Evolutionary conservation across 1,139 yeast species (phyloP).

Genomic region (Saccharomyces hybrid): DNA sequence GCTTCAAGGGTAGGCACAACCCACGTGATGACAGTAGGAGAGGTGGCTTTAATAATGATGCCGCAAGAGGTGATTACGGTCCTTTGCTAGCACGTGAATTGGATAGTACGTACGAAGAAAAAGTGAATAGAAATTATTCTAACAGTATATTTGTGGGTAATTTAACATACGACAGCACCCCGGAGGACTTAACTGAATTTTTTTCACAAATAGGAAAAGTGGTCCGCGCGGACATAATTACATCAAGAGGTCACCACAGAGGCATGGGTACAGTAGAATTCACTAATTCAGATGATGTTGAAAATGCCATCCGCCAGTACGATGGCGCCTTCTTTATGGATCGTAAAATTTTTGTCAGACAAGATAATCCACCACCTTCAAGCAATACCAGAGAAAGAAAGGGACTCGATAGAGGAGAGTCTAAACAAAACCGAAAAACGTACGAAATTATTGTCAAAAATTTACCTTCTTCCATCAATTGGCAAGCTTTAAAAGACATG

Average conservation of each 20-base stretch:
- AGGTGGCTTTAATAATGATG: constrained; percentile 27
- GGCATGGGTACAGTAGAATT: constrained; percentile 95
- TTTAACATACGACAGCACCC: constrained; percentile 56
- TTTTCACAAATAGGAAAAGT: constrained; percentile 63
- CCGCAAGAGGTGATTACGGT: constrained; percentile 18
- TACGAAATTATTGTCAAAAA: constrained; percentile 72
- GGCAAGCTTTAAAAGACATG: constrained; percentile 78
- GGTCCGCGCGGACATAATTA: constrained; percentile 78
- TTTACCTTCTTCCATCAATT: constrained; percentile 64
- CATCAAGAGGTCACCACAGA: constrained; percentile 74
- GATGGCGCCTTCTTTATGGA: constrained; percentile 65
- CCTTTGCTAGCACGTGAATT: constrained; percentile 27
- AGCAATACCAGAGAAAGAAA: background rate
- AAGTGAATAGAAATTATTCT: constrained; percentile 55
- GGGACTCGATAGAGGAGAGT: constrained; percentile 2
- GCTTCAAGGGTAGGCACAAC: constrained; percentile 24
- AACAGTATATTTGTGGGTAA: constrained; percentile 70
- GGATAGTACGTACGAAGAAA: constrained; percentile 31
- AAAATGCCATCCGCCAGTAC: constrained; percentile 61
- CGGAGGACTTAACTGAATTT: constrained; percentile 51
- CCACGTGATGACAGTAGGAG: constrained; percentile 17
- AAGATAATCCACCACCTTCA: constrained; percentile 74
- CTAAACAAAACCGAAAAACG: constrained; percentile 28
- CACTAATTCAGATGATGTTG: constrained; percentile 57
- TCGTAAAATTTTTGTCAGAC: constrained; percentile 84